phyloP scores from a whole-genome alignment of 768 basidiomycete species.

The Amanita muscaria region DNA sequence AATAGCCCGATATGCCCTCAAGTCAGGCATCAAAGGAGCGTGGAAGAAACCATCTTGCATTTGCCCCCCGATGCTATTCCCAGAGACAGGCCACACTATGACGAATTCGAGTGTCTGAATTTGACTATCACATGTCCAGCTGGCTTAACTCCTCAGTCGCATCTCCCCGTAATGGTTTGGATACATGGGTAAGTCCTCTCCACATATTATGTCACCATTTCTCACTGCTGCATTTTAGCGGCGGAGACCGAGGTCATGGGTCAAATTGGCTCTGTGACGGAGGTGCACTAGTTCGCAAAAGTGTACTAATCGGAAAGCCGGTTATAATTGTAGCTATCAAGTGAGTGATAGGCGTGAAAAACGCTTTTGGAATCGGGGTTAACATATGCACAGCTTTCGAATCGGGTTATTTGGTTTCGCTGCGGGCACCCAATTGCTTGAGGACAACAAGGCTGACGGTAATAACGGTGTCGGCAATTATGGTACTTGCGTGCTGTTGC shows the following conservation, averaged over 20 bases:
- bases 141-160: conserved; percentile 41
- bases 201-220: conserved; percentile 5
- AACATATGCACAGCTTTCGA: conserved; percentile 46
- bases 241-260: conserved; percentile 64
- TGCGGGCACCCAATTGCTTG: conserved; percentile 53
- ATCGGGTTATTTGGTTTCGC: conserved; percentile 72
- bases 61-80: conserved; percentile 45
- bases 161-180: conserved; percentile 75
- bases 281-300: conserved; percentile 61
- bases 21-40: conserved; percentile 28
- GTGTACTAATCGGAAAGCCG: conserved; percentile 53
- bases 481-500: conserved; percentile 31
- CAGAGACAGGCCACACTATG: conserved; percentile 45
- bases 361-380: too few species aligned
- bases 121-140: conserved; percentile 73
- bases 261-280: conserved; percentile 75
- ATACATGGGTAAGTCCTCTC: conserved; percentile 62
- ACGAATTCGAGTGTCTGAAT: conserved; percentile 77
- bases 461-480: conserved; percentile 75
- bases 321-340: conserved; percentile 69
- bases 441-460: conserved; percentile 56
- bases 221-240: conserved; percentile 31
- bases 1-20: conserved; percentile 76
- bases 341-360: conserved; percentile 30
- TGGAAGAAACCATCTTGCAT: conserved; percentile 58